Evolutionary conservation across 352 stramenopile species (phyloP), one percentile per base, ranked within the genome.

Genomic region (Phytopythium sindhum): DNA sequence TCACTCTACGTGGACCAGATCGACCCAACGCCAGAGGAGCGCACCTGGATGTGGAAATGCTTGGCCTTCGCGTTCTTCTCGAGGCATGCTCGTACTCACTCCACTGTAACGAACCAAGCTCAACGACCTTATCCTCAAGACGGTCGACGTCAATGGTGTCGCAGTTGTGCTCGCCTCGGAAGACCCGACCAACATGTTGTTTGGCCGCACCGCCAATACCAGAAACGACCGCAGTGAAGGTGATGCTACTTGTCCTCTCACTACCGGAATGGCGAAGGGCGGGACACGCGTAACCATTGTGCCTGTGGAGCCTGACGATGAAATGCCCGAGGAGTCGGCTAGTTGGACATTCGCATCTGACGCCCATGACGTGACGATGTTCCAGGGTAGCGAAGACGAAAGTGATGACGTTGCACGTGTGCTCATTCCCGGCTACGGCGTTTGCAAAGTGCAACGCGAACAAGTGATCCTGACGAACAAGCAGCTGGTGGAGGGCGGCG

Each of bases 1-100:
- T 21, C 33, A 6, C n/a, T 59, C 23, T 19, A 19, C 2, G 0
- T 45, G 53, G 33, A 47, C 8, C 21, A 28, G 2, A 1, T 31
- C 0, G 53, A 33, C 15, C 2, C 33, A 4, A 12, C 8, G 8
- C 33, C 29, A 14, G 33, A 59, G 14, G 53, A 28, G 31, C 31
- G 31, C 12, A 21, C 33, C 21, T 2, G 29, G 31, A 23, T 59
- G 1, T 59, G 53, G 53, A 8, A 47, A 21, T 45, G 14, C 33
- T n/a, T 59, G 4, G 21, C 53, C 6, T 47, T 29, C 53, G 53
- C 53, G 21, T 47, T 59, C 12, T 59, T 59, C 53, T 59, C 53
- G 19, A 28, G 33, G 11, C 33, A 59, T 31, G 17, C 33, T 7
- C 31, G 11, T 21, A 23, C 42, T 48, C 42, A 11, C 21, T 48